A percentile compares a stretch with the other conserved stretches of the same genome.
These are phyloP conservation scores for Tetragonia tetragonoides DNA, from an alignment of 148 eudicot genomes.

Conservation along the genomic window DNA sequence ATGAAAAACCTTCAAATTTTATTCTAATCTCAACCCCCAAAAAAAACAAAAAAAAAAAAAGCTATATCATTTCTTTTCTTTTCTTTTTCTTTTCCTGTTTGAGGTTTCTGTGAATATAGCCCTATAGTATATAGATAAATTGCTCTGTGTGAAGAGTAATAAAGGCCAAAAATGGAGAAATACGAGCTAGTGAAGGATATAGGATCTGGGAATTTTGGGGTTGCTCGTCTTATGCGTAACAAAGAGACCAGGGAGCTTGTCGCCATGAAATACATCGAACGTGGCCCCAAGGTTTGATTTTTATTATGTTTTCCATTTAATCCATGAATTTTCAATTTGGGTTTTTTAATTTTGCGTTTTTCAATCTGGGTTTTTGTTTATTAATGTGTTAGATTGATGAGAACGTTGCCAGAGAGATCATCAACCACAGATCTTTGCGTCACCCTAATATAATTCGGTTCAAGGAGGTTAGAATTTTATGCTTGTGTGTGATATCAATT, in stretches of 20 bases:
- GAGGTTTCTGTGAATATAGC: too few relatives aligned
- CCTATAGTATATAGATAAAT: too few relatives aligned
- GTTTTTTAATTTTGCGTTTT: neutral
- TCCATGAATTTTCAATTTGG: neutral
- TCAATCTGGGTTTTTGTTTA: neutral
- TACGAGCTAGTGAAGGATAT: slow-evolving; percentile 87
- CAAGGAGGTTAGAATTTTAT: slow-evolving; percentile 52
- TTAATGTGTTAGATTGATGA: slow-evolving; percentile 58
- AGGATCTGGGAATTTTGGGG: slow-evolving; percentile 94
- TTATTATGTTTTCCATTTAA: neutral
- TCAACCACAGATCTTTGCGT: slow-evolving; percentile 72
- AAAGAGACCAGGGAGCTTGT: slow-evolving; percentile 83
- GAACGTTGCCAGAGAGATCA: slow-evolving; percentile 86
- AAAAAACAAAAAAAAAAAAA: too few relatives aligned
- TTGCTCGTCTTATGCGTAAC: slow-evolving; percentile 81
- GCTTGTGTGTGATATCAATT: neutral
- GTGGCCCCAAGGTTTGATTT: slow-evolving; percentile 58
- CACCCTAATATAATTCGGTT: slow-evolving; percentile 86
- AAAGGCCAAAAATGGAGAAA: slow-evolving; percentile 53
- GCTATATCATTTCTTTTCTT: too few relatives aligned
- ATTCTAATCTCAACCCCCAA: too few relatives aligned
- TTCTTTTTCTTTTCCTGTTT: too few relatives aligned
- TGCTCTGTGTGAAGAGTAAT: neutral
- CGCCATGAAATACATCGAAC: slow-evolving; percentile 93
- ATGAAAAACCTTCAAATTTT: too few relatives aligned